Evolutionary conservation across 495 filamentous ascomycete species (phyloP).

Genomic region (Gamarada debralockiae): DNA sequence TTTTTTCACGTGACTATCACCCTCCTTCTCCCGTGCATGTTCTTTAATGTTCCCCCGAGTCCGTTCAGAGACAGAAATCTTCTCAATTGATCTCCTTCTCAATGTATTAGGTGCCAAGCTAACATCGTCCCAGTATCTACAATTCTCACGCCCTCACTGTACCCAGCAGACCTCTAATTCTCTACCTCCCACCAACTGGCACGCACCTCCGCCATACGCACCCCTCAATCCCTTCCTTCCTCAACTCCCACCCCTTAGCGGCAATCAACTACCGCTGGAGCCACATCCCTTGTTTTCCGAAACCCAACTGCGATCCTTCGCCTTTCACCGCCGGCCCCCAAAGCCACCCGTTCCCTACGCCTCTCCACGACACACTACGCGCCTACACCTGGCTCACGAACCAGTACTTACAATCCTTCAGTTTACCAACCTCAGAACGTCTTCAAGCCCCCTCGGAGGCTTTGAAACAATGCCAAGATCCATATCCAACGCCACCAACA

Average conservation of each 20-base stretch:
- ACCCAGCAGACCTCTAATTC: conserved; percentile 6
- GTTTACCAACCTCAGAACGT: no score
- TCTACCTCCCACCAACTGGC: conserved; percentile 22
- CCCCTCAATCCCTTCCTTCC: conserved; percentile 11
- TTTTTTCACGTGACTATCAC: neutral
- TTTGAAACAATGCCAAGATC: no score
- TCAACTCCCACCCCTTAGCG: conserved; percentile 10
- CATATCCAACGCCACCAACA: neutral
- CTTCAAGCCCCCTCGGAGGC: no score
- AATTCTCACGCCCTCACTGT: conserved; percentile 9
- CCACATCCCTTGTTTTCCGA: conserved; percentile 9
- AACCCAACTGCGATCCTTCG: neutral
- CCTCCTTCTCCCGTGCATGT: neutral
- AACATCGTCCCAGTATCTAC: conserved; percentile 15
- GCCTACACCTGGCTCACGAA: conserved; percentile 35
- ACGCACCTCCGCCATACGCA: conserved; percentile 4
- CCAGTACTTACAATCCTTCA: neutral
- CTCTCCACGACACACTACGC: conserved; percentile 42
- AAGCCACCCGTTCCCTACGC: conserved; percentile 32
- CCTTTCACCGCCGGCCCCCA: conserved; percentile 1
- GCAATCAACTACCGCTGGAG: conserved; percentile 25
- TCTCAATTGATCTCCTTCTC: neutral
- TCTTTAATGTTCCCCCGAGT: neutral
- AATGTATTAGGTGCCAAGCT: conserved; percentile 6
- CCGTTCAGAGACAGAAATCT: neutral